These are phyloP conservation scores for Taphrina wiesneri DNA, from an alignment of 1,139 yeast species.

Conservation along the genomic window DNA sequence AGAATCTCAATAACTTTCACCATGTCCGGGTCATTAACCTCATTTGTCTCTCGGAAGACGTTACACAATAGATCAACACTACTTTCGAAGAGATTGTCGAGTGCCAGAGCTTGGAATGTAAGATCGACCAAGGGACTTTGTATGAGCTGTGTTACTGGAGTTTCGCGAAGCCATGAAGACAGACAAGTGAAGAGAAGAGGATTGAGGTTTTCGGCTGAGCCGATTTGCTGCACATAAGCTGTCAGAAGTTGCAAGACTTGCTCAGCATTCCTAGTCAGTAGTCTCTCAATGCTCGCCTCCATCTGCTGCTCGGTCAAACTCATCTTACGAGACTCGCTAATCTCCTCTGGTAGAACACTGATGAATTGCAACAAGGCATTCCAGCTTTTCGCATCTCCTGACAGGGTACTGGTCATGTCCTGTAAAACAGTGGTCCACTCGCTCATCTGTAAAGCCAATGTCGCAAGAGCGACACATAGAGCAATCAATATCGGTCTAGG, in stretches of 20 bases:
- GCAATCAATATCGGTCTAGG: slow-evolving; percentile 71
- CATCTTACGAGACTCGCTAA: slow-evolving; percentile 72
- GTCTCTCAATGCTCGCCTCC: slow-evolving; percentile 59
- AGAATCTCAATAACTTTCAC: slow-evolving; percentile 66
- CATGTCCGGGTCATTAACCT: slow-evolving; percentile 54
- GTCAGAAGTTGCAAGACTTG: slow-evolving; percentile 56
- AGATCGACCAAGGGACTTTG: slow-evolving; percentile 64
- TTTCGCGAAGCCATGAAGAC: slow-evolving; percentile 86
- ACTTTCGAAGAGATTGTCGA: slow-evolving; percentile 70
- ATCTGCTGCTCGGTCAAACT: slow-evolving; percentile 83
- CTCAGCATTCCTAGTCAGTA: slow-evolving; percentile 68
- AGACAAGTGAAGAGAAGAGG: slow-evolving; percentile 67
- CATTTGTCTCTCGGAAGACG: slow-evolving; percentile 77
- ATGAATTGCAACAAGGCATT: slow-evolving; percentile 66
- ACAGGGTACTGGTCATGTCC: slow-evolving; percentile 63
- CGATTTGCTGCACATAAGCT: slow-evolving; percentile 49
- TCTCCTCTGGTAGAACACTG: slow-evolving; percentile 87
- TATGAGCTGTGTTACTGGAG: slow-evolving; percentile 67
- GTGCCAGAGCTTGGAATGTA: slow-evolving; percentile 65
- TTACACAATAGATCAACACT: slow-evolving; percentile 83
- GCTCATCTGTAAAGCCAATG: slow-evolving; percentile 72
- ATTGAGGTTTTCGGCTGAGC: slow-evolving; percentile 44
- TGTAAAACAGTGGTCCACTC: slow-evolving; percentile 70
- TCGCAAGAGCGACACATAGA: slow-evolving; percentile 75
- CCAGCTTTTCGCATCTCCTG: slow-evolving; percentile 45